Percentiles rank a stretch among this genome's conserved stretches.
These are phyloP conservation scores for Salix viminalis DNA, from an alignment of 345 rosid genomes.

Conservation along the genomic window DNA sequence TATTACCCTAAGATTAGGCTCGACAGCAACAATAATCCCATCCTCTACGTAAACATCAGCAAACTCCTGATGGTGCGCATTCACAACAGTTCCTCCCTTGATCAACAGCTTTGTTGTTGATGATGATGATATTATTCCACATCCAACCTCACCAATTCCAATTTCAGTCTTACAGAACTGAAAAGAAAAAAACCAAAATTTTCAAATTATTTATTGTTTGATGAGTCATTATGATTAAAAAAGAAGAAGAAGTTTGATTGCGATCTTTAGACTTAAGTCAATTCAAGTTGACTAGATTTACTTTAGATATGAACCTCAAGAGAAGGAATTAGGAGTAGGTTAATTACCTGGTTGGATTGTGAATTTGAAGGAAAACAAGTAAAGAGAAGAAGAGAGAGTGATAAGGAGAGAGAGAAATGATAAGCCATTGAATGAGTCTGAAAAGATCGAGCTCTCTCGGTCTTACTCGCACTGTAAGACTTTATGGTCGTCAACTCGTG, in stretches of 20 bases:
- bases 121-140: constrained; percentile 37
- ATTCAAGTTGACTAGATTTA: no score
- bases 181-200: background rate
- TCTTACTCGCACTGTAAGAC: background rate
- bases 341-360: no score
- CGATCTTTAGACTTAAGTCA: no score
- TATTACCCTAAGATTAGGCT: constrained; percentile 59
- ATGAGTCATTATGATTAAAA: no score
- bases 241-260: no score
- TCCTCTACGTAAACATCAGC: constrained; percentile 90
- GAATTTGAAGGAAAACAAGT: no score
- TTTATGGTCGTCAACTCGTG: background rate
- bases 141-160: constrained; percentile 35
- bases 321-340: no score
- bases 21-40: constrained; percentile 64
- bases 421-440: background rate
- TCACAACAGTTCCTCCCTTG: constrained; percentile 86
- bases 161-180: constrained; percentile 57
- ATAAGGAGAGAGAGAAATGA: no score
- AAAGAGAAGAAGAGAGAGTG: no score
- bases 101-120: constrained; percentile 59
- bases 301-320: no score
- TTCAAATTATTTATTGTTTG: no score
- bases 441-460: background rate
- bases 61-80: constrained; percentile 70